Evolutionary conservation across 2,329 filamentous ascomycete species (phyloP).

Genomic region (Fusarium torulosum): DNA sequence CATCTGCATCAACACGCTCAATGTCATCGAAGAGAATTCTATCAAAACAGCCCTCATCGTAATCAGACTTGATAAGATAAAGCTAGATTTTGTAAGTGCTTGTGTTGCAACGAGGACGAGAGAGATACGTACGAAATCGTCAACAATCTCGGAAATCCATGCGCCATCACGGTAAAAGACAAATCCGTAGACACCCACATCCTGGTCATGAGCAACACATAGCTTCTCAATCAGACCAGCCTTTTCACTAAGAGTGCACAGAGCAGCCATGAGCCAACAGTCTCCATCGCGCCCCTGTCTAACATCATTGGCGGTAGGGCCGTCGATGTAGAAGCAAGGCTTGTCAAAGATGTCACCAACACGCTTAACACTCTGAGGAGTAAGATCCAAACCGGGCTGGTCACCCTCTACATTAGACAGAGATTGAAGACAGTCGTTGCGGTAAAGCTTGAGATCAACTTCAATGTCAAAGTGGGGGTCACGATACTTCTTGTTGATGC

Average conservation of each 20-base stretch:
- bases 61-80: slow-evolving; percentile 69
- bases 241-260: slow-evolving; percentile 83
- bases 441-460: slow-evolving; percentile 74
- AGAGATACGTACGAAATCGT: slow-evolving; percentile 60
- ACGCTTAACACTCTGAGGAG: slow-evolving; percentile 72
- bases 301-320: slow-evolving; percentile 81
- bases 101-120: background rate
- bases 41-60: slow-evolving; percentile 68
- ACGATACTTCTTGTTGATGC: slow-evolving; percentile 86
- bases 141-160: slow-evolving; percentile 72
- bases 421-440: slow-evolving; percentile 63
- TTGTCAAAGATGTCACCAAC: slow-evolving; percentile 81
- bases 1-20: slow-evolving; percentile 65
- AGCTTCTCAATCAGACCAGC: slow-evolving; percentile 77
- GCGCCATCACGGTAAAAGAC: slow-evolving; percentile 86
- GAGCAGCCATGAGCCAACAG: slow-evolving; percentile 87
- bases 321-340: slow-evolving; percentile 82
- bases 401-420: slow-evolving; percentile 53
- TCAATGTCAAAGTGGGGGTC: slow-evolving; percentile 92
- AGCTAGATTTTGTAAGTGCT: slow-evolving; percentile 49
- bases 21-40: slow-evolving; percentile 59
- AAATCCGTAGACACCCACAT: slow-evolving; percentile 85
- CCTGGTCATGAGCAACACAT: slow-evolving; percentile 79
- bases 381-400: slow-evolving; percentile 51
- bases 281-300: slow-evolving; percentile 83